Conservation (phyloP, 305 asterid genomes). For the Striga hermonthica region DNA sequence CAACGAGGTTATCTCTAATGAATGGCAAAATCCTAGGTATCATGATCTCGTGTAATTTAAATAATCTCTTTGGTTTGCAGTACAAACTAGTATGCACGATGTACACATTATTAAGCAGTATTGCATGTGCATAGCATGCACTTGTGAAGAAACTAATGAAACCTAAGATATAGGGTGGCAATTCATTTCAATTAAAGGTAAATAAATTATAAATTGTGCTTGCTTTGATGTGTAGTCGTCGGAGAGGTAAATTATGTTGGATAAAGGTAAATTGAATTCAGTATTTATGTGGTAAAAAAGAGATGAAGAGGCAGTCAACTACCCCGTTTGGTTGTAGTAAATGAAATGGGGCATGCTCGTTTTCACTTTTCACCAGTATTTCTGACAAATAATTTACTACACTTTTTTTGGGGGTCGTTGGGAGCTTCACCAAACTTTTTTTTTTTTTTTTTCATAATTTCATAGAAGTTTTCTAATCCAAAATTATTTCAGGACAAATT, state of each 20-base stretch:
- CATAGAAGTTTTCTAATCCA: not conserved
- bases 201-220: not conserved
- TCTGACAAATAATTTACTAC: constrained; percentile 29
- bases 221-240: not conserved
- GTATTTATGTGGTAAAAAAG: not conserved
- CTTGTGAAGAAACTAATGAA: not conserved
- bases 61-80: no score
- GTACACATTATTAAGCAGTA: no score
- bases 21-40: no score
- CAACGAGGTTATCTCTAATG: no score
- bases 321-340: constrained; percentile 27
- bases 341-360: constrained; percentile 27
- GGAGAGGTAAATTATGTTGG: not conserved
- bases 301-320: constrained; percentile 27
- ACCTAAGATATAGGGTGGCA: not conserved
- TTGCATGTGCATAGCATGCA: not conserved
- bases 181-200: not conserved
- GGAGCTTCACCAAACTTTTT: constrained; percentile 19
- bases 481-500: not conserved
- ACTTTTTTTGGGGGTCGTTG: constrained; percentile 32
- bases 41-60: no score
- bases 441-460: no score
- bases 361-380: constrained; percentile 18
- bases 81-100: no score
- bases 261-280: not conserved